These are phyloP conservation scores for Cordyceps tenuipes DNA, from an alignment of 2,329 filamentous ascomycete species.

Conservation along the genomic window DNA sequence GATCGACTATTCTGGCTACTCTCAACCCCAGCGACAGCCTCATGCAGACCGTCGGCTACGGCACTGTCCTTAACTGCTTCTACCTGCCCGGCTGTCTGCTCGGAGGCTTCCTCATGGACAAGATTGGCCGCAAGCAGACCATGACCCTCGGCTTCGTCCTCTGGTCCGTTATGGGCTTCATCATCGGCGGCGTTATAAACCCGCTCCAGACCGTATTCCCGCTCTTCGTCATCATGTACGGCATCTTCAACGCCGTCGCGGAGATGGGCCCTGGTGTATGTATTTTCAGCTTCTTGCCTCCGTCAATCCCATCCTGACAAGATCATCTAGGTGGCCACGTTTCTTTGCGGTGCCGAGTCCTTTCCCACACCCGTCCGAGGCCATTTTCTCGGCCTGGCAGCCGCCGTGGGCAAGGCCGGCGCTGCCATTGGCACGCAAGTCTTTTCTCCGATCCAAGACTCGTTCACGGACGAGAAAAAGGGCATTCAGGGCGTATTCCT, in stretches of 20 bases:
- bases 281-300: constrained; percentile 24
- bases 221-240: constrained; percentile 43
- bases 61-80: constrained; percentile 18
- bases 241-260: constrained; percentile 32
- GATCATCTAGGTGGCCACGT: constrained; percentile 28
- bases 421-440: constrained; percentile 39
- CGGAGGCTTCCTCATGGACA: constrained; percentile 31
- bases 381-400: constrained; percentile 40
- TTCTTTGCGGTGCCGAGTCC: constrained; percentile 39
- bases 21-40: constrained; percentile 16
- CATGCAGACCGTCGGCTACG: constrained; percentile 17
- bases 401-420: constrained; percentile 42
- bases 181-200: constrained; percentile 40
- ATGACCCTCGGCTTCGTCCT: constrained; percentile 19
- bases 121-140: constrained; percentile 26
- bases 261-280: constrained; percentile 31
- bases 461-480: constrained; percentile 16
- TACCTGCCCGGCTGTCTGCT: constrained; percentile 23
- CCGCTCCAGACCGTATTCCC: constrained; percentile 37
- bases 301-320: not conserved
- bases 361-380: constrained; percentile 43
- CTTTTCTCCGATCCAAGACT: constrained; percentile 16
- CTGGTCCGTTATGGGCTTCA: constrained; percentile 34
- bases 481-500: constrained; percentile 21
- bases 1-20: constrained; percentile 18